Evolutionary conservation across 805 yeast species (phyloP).

Genomic region (Starmerella floris): DNA sequence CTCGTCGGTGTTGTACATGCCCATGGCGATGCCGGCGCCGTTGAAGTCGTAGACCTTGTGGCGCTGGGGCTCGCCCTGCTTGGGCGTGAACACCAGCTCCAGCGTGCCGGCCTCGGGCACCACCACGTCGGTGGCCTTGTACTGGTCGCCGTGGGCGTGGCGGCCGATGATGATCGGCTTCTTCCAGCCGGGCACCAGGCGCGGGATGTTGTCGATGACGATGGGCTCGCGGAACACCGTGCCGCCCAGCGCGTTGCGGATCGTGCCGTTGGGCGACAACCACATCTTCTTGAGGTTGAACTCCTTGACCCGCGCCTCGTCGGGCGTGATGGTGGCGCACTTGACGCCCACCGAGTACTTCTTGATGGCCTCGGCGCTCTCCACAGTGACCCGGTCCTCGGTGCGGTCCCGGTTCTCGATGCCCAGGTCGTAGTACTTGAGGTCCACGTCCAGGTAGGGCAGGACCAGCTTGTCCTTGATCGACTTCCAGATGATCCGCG

Average conservation of each 20-base stretch:
- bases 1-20: conserved; percentile 93
- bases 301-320: conserved; percentile 84
- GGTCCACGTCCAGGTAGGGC: conserved; percentile 76
- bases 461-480: conserved; percentile 74
- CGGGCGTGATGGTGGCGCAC: conserved; percentile 97
- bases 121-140: conserved; percentile 78
- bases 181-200: conserved; percentile 85
- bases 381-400: conserved; percentile 74
- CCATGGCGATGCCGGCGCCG: conserved; percentile 68
- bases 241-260: conserved; percentile 89
- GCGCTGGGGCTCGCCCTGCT: conserved; percentile 37
- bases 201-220: conserved; percentile 75
- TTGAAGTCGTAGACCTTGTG: conserved; percentile 55
- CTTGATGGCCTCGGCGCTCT: conserved; percentile 79
- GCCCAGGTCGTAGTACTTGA: conserved; percentile 84
- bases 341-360: conserved; percentile 87
- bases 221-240: conserved; percentile 96
- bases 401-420: conserved; percentile 79
- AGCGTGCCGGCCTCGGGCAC: conserved; percentile 69
- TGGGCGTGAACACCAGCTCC: conserved; percentile 63
- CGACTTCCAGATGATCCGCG: conserved; percentile 87
- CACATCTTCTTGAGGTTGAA: conserved; percentile 89
- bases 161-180: conserved; percentile 93
- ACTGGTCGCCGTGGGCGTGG: conserved; percentile 96
- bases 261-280: conserved; percentile 94